A percentile compares a stretch with the other conserved stretches of the same genome.
These are phyloP conservation scores for Termitomyces sp. DNA, from an alignment of 768 basidiomycete species.

Conservation along the genomic window DNA sequence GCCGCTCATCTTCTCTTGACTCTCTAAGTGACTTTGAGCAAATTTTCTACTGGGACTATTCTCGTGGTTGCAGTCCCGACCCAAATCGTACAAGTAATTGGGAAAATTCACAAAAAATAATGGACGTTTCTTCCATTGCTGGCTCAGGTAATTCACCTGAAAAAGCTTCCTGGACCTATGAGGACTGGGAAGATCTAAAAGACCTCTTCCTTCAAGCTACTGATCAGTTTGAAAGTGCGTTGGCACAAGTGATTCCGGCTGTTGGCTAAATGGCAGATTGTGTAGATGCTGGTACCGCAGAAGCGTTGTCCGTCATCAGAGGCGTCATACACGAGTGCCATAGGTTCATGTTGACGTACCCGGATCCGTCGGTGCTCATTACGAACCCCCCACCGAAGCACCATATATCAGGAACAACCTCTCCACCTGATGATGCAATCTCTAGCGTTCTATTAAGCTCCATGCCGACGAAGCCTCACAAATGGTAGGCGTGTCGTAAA, in stretches of 20 bases:
- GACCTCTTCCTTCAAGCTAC: slow-evolving; percentile 52
- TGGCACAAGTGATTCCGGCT: neutral
- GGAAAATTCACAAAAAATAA: slow-evolving; percentile 25
- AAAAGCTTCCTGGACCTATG: slow-evolving; percentile 25
- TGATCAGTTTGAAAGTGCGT: slow-evolving; percentile 55
- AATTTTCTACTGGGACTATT: slow-evolving; percentile 29
- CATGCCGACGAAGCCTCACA: slow-evolving; percentile 3
- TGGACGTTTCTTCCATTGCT: slow-evolving; percentile 35
- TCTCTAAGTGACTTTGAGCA: slow-evolving; percentile 15
- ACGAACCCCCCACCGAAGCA: slow-evolving; percentile 14
- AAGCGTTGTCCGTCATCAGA: slow-evolving; percentile 50
- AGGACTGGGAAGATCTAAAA: slow-evolving; percentile 67
- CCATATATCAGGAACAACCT: slow-evolving; percentile 7
- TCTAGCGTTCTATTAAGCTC: slow-evolving; percentile 3
- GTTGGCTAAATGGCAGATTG: slow-evolving; percentile 12
- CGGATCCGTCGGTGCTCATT: slow-evolving; percentile 53
- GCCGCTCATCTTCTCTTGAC: slow-evolving; percentile 10
- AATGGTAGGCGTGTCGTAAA: slow-evolving; percentile 11
- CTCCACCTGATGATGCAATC: neutral
- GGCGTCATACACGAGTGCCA: slow-evolving; percentile 66
- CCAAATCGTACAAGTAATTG: slow-evolving; percentile 24
- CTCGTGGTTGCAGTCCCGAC: slow-evolving; percentile 19
- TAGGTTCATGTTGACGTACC: slow-evolving; percentile 47
- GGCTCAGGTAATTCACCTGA: slow-evolving; percentile 16
- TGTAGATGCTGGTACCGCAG: slow-evolving; percentile 38